Evolutionary conservation across 2,329 filamentous ascomycete species (phyloP).

Genomic region (Colletotrichum sp.): DNA sequence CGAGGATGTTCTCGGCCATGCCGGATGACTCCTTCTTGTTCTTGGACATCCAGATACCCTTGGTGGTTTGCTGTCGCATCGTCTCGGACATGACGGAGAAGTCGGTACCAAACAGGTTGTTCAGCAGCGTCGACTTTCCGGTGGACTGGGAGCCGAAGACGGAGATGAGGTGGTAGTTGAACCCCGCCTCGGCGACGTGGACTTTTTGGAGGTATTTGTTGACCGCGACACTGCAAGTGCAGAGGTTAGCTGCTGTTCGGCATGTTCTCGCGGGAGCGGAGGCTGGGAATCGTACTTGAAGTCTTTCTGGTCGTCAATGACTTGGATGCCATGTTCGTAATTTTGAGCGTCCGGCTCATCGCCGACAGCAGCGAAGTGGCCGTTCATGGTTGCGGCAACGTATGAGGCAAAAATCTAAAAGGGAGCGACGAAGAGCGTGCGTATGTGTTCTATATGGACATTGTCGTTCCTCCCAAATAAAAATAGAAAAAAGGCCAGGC

Average conservation of each 20-base stretch:
- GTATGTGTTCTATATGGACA: constrained; percentile 11
- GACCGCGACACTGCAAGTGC: constrained; percentile 68
- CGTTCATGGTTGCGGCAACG: constrained; percentile 65
- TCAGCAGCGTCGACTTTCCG: constrained; percentile 95
- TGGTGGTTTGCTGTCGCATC: constrained; percentile 94
- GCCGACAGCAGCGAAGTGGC: constrained; percentile 79
- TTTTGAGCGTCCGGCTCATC: constrained; percentile 66
- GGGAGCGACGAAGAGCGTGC: neutral
- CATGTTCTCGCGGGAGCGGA: neutral
- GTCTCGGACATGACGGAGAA: constrained; percentile 98
- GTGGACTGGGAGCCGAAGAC: constrained; percentile 99
- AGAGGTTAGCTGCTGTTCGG: neutral
- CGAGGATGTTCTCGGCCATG: constrained; percentile 97
- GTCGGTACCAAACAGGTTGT: constrained; percentile 92
- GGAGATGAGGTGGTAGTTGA: constrained; percentile 99
- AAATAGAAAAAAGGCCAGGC: neutral
- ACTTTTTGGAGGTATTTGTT: constrained; percentile 82
- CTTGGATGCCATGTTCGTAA: constrained; percentile 94
- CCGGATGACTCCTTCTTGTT: constrained; percentile 72
- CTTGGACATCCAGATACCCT: constrained; percentile 99
- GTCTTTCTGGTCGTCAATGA: constrained; percentile 93
- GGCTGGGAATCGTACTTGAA: constrained; percentile 78
- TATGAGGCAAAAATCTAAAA: constrained; percentile 5
- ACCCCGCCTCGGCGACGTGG: constrained; percentile 84
- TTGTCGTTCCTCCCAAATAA: constrained; percentile 3